A percentile compares a stretch with the other conserved stretches of the same genome.
These are phyloP conservation scores for Cladosporium sp. DNA, from an alignment of 2,329 filamentous ascomycete species.

Conservation along the genomic window DNA sequence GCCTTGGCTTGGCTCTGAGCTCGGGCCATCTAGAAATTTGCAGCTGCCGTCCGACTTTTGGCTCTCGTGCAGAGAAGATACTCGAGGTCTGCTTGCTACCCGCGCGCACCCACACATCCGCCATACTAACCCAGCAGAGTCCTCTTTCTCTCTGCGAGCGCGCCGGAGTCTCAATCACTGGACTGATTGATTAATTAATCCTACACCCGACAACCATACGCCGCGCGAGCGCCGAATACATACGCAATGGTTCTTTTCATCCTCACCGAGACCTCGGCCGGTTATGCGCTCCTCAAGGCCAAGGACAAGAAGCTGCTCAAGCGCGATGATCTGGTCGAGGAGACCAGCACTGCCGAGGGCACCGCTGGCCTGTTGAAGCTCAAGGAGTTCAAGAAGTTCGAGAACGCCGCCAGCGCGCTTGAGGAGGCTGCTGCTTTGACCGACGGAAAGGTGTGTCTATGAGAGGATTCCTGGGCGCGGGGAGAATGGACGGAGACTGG, in stretches of 20 bases:
- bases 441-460: constrained; percentile 67
- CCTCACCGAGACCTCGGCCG: constrained; percentile 89
- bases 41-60: constrained; percentile 5
- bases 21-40: neutral
- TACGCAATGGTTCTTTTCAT: constrained; percentile 61
- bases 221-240: constrained; percentile 6
- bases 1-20: too few relatives aligned
- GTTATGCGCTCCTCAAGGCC: constrained; percentile 97
- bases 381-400: constrained; percentile 97
- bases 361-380: constrained; percentile 88
- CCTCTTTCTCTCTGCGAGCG: neutral
- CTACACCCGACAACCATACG: neutral
- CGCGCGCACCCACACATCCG: neutral
- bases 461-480: neutral
- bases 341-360: constrained; percentile 75
- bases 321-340: constrained; percentile 70
- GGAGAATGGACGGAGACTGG: neutral
- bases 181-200: neutral
- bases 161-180: constrained; percentile 6
- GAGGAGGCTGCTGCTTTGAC: constrained; percentile 85
- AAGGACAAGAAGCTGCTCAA: constrained; percentile 98
- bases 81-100: neutral
- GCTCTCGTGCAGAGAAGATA: neutral
- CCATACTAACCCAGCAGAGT: constrained; percentile 11
- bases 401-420: constrained; percentile 83